These are phyloP conservation scores for Closterium sp. DNA, from an alignment of 139 green algal genomes.

Conservation along the genomic window DNA sequence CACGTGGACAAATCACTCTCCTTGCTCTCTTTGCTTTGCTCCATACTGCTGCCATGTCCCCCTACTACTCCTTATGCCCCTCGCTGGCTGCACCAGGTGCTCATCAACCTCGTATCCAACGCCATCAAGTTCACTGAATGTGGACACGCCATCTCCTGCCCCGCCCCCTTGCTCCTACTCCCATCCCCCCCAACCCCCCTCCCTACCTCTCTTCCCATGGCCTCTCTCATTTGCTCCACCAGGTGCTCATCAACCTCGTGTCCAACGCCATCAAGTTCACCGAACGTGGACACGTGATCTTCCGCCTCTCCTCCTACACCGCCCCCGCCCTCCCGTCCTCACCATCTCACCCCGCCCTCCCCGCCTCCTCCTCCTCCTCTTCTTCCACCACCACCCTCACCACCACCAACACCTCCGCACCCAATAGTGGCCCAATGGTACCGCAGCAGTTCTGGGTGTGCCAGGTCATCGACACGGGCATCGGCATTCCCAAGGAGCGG, in stretches of 20 bases:
- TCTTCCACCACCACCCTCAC: neutral
- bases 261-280: conserved; percentile 23
- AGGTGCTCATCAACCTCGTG: neutral
- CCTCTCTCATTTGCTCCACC: too few species aligned
- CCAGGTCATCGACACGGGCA: conserved; percentile 25
- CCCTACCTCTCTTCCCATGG: too few species aligned
- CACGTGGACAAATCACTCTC: too few species aligned
- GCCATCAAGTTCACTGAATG: conserved; percentile 47
- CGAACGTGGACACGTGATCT: conserved; percentile 31
- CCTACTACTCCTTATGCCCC: too few species aligned
- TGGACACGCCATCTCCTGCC: conserved; percentile 22
- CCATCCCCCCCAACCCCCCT: too few species aligned
- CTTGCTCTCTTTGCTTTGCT: too few species aligned
- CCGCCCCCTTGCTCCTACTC: too few species aligned
- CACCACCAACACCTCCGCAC: neutral
- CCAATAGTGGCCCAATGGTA: neutral
- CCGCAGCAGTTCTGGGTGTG: conserved; percentile 4
- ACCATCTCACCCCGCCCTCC: neutral
- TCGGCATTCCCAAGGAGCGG: conserved; percentile 18
- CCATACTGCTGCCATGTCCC: too few species aligned
- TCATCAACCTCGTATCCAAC: conserved; percentile 46
- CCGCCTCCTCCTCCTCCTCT: neutral
- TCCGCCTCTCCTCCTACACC: neutral
- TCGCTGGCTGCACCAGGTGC: conserved; percentile 8
- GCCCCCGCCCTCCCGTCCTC: neutral